Evolutionary conservation across 2,329 filamentous ascomycete species (phyloP).

Genomic region (Gaeumannomyces tritici): DNA sequence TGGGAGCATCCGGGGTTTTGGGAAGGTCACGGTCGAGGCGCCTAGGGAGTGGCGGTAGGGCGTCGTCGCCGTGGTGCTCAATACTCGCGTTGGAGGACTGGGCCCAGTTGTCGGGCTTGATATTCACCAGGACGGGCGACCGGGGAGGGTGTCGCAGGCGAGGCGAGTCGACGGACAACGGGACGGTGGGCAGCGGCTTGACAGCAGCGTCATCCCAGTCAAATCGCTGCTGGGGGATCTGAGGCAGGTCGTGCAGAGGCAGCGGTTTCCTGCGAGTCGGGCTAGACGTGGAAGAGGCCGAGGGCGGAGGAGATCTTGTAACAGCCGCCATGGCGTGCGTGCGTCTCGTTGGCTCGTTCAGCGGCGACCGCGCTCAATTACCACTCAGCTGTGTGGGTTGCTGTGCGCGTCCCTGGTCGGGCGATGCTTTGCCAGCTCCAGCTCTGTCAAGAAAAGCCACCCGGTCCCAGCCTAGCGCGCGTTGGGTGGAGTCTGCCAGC

Average conservation of each 20-base stretch:
- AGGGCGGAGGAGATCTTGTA: constrained; percentile 14
- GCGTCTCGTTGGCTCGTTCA: not conserved
- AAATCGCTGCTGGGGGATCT: constrained; percentile 1
- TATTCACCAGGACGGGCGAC: constrained; percentile 47
- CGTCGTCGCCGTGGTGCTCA: constrained; percentile 22
- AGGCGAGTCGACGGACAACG: constrained; percentile 23
- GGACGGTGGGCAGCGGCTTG: constrained; percentile 18
- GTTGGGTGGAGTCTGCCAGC: not conserved
- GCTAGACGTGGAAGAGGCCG: constrained; percentile 15
- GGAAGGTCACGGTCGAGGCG: constrained; percentile 20
- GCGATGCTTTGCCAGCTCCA: not conserved
- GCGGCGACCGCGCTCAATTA: not conserved
- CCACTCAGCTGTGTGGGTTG: not conserved
- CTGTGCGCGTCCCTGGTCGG: not conserved
- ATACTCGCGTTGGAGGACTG: constrained; percentile 43
- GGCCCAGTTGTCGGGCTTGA: constrained; percentile 42
- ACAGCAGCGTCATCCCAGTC: constrained; percentile 9
- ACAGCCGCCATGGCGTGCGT: constrained; percentile 21
- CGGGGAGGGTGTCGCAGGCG: constrained; percentile 41
- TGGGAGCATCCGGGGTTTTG: constrained; percentile 22
- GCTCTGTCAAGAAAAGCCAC: not conserved
- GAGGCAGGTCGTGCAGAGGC: constrained; percentile 20
- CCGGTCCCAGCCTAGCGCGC: not conserved
- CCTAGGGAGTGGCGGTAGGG: constrained; percentile 2
- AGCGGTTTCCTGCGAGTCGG: constrained; percentile 25